phyloP scores from a whole-genome alignment of 805 yeast species.

The Barnettozyma populi region DNA sequence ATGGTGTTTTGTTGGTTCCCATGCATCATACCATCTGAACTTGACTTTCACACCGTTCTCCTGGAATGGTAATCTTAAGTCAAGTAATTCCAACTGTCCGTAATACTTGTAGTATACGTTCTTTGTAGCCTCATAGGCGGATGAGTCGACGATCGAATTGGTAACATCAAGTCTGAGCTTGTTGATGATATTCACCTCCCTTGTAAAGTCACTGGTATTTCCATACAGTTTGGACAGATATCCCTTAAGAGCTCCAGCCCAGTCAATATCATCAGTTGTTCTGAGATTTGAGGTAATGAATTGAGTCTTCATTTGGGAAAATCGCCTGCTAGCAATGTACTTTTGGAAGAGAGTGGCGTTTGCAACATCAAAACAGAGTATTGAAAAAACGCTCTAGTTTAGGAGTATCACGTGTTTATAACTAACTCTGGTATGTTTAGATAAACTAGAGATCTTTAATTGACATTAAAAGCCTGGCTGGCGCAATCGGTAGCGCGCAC shows the following conservation, averaged over 20 bases:
- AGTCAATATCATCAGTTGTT: slow-evolving; percentile 53
- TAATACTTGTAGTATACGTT: slow-evolving; percentile 63
- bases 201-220: slow-evolving; percentile 45
- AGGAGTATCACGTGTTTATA: no score
- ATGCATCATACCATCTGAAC: slow-evolving; percentile 82
- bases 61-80: slow-evolving; percentile 65
- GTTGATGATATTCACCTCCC: slow-evolving; percentile 50
- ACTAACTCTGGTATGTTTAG: no score
- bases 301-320: slow-evolving; percentile 5
- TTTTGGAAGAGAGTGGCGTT: neutral
- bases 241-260: slow-evolving; percentile 54
- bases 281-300: slow-evolving; percentile 27
- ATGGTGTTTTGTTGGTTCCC: slow-evolving; percentile 39
- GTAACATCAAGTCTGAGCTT: slow-evolving; percentile 54
- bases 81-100: slow-evolving; percentile 76
- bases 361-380: no score
- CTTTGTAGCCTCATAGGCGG: slow-evolving; percentile 39
- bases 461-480: neutral
- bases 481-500: slow-evolving; percentile 4
- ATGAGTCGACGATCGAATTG: slow-evolving; percentile 38
- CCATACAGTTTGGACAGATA: slow-evolving; percentile 65
- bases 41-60: slow-evolving; percentile 48
- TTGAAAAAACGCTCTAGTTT: no score
- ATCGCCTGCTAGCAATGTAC: neutral
- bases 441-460: no score